phyloP scores from a whole-genome alignment of 2,329 filamentous ascomycete species.

The Exophiala phaeomuriformis region DNA sequence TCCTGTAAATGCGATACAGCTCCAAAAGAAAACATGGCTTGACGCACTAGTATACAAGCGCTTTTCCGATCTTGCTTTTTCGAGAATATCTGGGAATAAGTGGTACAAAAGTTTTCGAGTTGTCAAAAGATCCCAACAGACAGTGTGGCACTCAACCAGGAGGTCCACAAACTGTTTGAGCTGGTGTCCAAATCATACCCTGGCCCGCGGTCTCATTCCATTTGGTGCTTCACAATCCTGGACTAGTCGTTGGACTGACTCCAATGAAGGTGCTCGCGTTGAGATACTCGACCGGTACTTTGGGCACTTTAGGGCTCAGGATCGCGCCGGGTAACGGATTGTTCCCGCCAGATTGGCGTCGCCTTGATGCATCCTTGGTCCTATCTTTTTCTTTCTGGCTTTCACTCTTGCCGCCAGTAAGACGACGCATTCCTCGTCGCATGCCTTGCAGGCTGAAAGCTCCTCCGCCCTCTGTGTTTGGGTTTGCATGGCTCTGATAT shows the following conservation, averaged over 20 bases:
- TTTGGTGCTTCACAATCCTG: conserved; percentile 9
- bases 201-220: too few relatives aligned
- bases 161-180: too few relatives aligned
- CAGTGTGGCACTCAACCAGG: too few relatives aligned
- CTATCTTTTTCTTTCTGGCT: conserved; percentile 42
- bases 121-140: too few relatives aligned
- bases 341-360: conserved; percentile 29
- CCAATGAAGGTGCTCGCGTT: conserved; percentile 25
- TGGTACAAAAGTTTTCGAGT: conserved; percentile 10
- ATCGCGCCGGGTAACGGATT: conserved; percentile 20
- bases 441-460: conserved; percentile 41
- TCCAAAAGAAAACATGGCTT: neutral
- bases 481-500: conserved; percentile 28
- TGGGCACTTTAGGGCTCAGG: conserved; percentile 40
- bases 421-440: conserved; percentile 42
- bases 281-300: conserved; percentile 43
- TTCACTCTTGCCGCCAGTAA: conserved; percentile 39
- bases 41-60: conserved; percentile 15
- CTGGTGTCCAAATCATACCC: too few relatives aligned
- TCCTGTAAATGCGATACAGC: neutral
- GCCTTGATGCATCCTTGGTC: conserved; percentile 38
- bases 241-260: conserved; percentile 18
- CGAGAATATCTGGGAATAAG: conserved; percentile 6
- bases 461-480: conserved; percentile 30
- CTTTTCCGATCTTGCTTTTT: conserved; percentile 6